These are phyloP conservation scores for Grifola frondosa DNA, from an alignment of 1,284 basidiomycete genomes.

Conservation along the genomic window DNA sequence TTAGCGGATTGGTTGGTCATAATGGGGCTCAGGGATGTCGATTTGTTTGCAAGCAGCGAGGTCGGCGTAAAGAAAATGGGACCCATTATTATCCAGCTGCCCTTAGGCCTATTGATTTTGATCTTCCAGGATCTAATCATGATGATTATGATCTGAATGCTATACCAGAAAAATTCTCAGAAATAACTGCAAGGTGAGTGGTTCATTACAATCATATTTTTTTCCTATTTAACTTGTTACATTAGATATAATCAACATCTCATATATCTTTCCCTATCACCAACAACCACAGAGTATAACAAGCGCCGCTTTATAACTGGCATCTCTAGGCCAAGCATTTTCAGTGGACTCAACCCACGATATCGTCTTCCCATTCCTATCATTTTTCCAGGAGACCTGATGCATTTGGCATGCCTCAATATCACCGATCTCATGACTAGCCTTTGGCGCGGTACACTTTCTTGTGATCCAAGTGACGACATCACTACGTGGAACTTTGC, in stretches of 20 bases:
- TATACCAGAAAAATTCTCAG: too few species aligned
- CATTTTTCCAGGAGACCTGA: constrained; percentile 22
- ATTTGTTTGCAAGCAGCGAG: constrained; percentile 30
- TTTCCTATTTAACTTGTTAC: too few species aligned
- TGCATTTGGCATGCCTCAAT: constrained; percentile 34
- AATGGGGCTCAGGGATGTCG: constrained; percentile 34
- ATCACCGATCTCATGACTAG: constrained; percentile 26
- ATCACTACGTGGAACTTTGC: constrained; percentile 35
- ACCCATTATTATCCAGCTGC: constrained; percentile 33
- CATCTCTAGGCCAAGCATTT: constrained; percentile 36
- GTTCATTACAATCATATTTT: too few species aligned
- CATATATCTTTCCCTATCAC: too few species aligned
- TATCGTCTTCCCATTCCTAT: constrained; percentile 17
- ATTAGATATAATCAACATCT: too few species aligned
- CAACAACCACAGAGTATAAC: constrained; percentile 6
- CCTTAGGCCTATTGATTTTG: neutral
- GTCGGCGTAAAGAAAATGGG: constrained; percentile 31
- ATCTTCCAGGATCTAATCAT: too few species aligned
- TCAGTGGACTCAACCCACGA: constrained; percentile 6
- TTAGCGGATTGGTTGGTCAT: constrained; percentile 37
- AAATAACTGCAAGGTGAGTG: too few species aligned
- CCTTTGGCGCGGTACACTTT: constrained; percentile 29
- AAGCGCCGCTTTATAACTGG: constrained; percentile 30
- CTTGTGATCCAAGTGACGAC: constrained; percentile 28
- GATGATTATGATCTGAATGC: too few species aligned